phyloP scores from a whole-genome alignment of 2,329 filamentous ascomycete genomes.

The Monosporascus ibericus region DNA sequence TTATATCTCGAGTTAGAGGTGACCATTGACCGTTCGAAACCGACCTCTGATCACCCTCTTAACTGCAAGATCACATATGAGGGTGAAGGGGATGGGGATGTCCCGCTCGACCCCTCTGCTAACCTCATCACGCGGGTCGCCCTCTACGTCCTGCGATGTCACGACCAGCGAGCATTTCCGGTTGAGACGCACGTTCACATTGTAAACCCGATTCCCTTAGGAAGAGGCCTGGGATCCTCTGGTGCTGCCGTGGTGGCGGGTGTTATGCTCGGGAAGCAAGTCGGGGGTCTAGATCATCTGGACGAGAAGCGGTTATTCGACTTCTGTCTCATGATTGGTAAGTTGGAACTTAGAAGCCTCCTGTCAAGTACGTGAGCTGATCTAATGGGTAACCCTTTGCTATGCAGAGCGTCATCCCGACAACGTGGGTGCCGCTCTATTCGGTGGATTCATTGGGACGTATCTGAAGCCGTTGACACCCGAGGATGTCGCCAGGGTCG shows the following conservation, averaged over 20 bases:
- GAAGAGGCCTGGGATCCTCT: slow-evolving; percentile 88
- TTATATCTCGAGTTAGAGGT: slow-evolving; percentile 89
- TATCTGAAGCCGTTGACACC: slow-evolving; percentile 90
- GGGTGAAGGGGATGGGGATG: slow-evolving; percentile 68
- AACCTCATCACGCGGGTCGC: slow-evolving; percentile 94
- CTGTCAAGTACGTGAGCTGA: not conserved
- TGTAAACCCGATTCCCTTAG: slow-evolving; percentile 89
- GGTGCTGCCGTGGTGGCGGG: slow-evolving; percentile 93
- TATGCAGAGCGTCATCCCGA: slow-evolving; percentile 74
- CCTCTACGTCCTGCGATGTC: slow-evolving; percentile 89
- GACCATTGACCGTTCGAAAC: slow-evolving; percentile 58
- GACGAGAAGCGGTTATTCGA: slow-evolving; percentile 81
- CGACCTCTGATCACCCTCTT: slow-evolving; percentile 53
- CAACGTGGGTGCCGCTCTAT: slow-evolving; percentile 91
- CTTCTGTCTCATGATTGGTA: slow-evolving; percentile 94
- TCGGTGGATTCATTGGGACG: slow-evolving; percentile 93
- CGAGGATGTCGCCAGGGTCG: slow-evolving; percentile 81
- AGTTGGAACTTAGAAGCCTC: slow-evolving; percentile 12
- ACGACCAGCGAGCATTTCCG: slow-evolving; percentile 80
- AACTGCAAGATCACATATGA: slow-evolving; percentile 93
- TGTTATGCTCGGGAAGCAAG: slow-evolving; percentile 86
- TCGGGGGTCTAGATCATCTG: slow-evolving; percentile 69
- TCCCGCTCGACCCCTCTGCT: slow-evolving; percentile 74
- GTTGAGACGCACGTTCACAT: slow-evolving; percentile 86
- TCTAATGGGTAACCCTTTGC: not conserved